Conservation (phyloP, 2,329 filamentous ascomycete genomes). For the Hypomyces perniciosus region DNA sequence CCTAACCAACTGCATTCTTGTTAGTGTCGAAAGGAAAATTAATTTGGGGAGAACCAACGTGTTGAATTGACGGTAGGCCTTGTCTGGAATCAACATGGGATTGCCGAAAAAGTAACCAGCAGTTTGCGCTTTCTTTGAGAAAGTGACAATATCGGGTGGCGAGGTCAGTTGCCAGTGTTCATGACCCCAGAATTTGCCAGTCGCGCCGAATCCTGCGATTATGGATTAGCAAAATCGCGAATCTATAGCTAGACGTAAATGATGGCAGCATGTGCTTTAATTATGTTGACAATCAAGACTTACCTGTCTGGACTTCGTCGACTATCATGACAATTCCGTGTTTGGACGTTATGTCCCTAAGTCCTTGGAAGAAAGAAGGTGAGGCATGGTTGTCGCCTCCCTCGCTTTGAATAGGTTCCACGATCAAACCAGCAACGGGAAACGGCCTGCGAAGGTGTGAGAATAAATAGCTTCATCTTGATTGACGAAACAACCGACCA, state of each 20-base stretch:
- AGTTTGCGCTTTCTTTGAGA: constrained; percentile 81
- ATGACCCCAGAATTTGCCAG: constrained; percentile 82
- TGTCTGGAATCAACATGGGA: constrained; percentile 67
- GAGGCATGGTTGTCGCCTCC: constrained; percentile 81
- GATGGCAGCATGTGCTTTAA: no score
- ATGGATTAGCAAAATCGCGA: background rate
- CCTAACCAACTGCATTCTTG: constrained; percentile 59
- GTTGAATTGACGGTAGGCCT: constrained; percentile 82
- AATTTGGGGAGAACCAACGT: constrained; percentile 35
- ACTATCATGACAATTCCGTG: constrained; percentile 70
- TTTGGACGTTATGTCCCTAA: constrained; percentile 65
- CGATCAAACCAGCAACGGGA: constrained; percentile 66
- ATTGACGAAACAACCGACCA: constrained; percentile 20
- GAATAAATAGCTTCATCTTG: background rate
- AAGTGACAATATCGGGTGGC: constrained; percentile 81
- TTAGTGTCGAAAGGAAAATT: no score
- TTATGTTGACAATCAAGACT: constrained; percentile 24
- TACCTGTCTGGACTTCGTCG: constrained; percentile 70
- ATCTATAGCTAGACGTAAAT: background rate
- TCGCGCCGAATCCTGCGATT: constrained; percentile 60
- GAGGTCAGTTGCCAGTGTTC: constrained; percentile 71
- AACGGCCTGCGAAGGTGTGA: constrained; percentile 40
- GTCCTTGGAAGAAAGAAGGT: constrained; percentile 68
- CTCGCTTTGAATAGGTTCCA: constrained; percentile 79
- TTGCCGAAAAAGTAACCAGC: constrained; percentile 79